A percentile compares a stretch with the other conserved stretches of the same genome.
These are phyloP conservation scores for Microthlaspi erraticum DNA, from an alignment of 345 rosid species.

Conservation along the genomic window DNA sequence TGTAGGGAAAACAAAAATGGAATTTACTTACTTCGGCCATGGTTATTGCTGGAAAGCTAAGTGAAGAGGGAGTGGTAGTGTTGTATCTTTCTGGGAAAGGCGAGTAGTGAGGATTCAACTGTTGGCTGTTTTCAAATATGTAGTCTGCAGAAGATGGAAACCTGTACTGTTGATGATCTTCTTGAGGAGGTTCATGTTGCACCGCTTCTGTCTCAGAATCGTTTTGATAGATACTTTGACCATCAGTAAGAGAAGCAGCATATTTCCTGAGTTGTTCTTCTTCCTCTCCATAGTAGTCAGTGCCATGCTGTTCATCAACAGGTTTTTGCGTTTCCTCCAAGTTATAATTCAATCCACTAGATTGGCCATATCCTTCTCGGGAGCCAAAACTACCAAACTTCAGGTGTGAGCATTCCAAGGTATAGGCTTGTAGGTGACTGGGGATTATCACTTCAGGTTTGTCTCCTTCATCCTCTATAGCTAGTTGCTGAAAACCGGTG, in stretches of 20 bases:
- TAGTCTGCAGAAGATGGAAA: constrained; percentile 70
- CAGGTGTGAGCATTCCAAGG: constrained; percentile 77
- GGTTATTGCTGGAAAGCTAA: constrained; percentile 64
- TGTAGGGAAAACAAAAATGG: background rate
- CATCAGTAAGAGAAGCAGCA: constrained; percentile 56
- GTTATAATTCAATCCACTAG: constrained; percentile 53
- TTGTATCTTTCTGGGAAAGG: constrained; percentile 74
- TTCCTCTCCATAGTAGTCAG: constrained; percentile 70
- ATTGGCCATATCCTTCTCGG: constrained; percentile 19
- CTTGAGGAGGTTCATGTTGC: constrained; percentile 67
- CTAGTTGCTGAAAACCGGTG: constrained; percentile 61
- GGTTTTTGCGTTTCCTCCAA: constrained; percentile 63
- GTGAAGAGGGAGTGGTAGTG: constrained; percentile 61
- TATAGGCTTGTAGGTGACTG: constrained; percentile 79
- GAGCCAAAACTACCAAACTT: constrained; percentile 90
- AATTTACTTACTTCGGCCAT: constrained; percentile 68
- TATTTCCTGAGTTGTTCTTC: constrained; percentile 65
- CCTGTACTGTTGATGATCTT: constrained; percentile 66
- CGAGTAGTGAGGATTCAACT: constrained; percentile 68
- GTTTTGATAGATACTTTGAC: constrained; percentile 49
- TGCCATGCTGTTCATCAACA: constrained; percentile 48
- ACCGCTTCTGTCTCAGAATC: constrained; percentile 65
- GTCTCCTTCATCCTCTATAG: constrained; percentile 60
- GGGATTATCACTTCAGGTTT: constrained; percentile 80
- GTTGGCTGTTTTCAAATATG: constrained; percentile 63